A percentile compares a stretch with the other conserved stretches of the same genome.
These are phyloP conservation scores for Parastagonospora nodorum DNA, from an alignment of 2,329 filamentous ascomycete genomes.

Conservation along the genomic window DNA sequence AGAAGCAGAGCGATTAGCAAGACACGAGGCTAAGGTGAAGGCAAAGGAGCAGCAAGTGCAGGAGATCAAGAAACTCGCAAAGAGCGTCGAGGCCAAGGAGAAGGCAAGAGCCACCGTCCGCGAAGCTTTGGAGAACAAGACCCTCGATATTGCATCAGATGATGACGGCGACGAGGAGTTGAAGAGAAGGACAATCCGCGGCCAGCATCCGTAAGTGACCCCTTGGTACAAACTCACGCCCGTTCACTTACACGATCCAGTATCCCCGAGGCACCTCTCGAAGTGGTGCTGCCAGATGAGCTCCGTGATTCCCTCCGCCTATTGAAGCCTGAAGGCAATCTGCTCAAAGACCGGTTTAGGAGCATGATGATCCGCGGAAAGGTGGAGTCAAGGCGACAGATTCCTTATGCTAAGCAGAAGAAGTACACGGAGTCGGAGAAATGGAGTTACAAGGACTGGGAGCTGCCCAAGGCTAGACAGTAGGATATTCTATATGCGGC, in stretches of 20 bases:
- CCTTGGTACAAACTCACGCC: not conserved
- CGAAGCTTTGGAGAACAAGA: conserved; percentile 32
- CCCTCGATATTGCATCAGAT: conserved; percentile 29
- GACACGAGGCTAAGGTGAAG: conserved; percentile 77
- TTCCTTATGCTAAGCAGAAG: conserved; percentile 80
- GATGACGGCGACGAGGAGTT: conserved; percentile 54
- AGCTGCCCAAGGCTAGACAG: conserved; percentile 44
- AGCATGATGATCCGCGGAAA: conserved; percentile 88
- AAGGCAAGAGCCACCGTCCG: conserved; percentile 38
- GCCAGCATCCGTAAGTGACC: conserved; percentile 55
- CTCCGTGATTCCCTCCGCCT: conserved; percentile 56
- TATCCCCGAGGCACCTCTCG: conserved; percentile 69
- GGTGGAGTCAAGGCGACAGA: conserved; percentile 78
- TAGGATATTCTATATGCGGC: too few species aligned
- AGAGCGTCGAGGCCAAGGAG: conserved; percentile 67
- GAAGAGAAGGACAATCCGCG: conserved; percentile 72
- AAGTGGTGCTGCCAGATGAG: conserved; percentile 57
- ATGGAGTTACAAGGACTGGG: conserved; percentile 97
- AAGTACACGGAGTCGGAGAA: conserved; percentile 88
- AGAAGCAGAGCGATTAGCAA: conserved; percentile 77
- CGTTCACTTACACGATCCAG: conserved; percentile 44
- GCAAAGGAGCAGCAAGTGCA: conserved; percentile 73
- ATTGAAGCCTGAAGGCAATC: conserved; percentile 89
- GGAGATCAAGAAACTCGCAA: conserved; percentile 72
- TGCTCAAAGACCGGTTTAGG: conserved; percentile 88